Percentiles rank a stretch among this genome's conserved stretches.
phyloP scores from a whole-genome alignment of 495 filamentous ascomycete genomes.

The Bombardia bombarda region DNA sequence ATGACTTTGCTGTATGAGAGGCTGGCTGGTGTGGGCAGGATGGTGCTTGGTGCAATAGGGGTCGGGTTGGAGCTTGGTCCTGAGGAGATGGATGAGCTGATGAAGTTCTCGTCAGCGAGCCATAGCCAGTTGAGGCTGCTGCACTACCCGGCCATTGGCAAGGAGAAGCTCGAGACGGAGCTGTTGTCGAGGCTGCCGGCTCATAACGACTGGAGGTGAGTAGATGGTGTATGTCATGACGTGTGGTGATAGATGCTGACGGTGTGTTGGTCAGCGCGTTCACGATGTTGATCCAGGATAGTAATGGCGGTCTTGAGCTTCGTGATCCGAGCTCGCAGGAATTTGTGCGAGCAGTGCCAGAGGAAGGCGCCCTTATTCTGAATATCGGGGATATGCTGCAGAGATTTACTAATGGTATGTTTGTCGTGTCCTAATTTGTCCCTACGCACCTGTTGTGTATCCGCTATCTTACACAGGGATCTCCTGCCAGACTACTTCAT shows the following conservation, averaged over 20 bases:
- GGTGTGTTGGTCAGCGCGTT: too few relatives aligned
- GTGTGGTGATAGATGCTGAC: too few relatives aligned
- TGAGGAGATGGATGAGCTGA: slow-evolving; percentile 28
- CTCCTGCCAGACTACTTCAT: slow-evolving; percentile 32
- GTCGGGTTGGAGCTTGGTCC: slow-evolving; percentile 42
- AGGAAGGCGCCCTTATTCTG: slow-evolving; percentile 45
- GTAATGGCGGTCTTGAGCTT: slow-evolving; percentile 41
- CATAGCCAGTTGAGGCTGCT: slow-evolving; percentile 55
- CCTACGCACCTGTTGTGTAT: too few relatives aligned
- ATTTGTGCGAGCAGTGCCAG: slow-evolving; percentile 41
- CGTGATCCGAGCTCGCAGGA: slow-evolving; percentile 41
- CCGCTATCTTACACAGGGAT: too few relatives aligned
- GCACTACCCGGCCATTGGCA: slow-evolving; percentile 10
- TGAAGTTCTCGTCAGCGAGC: slow-evolving; percentile 29
- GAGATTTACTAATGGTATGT: slow-evolving; percentile 49
- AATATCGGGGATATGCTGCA: slow-evolving; percentile 53
- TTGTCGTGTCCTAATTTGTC: neutral
- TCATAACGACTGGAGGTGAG: slow-evolving; percentile 38
- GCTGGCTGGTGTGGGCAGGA: slow-evolving; percentile 33
- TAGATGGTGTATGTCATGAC: too few relatives aligned
- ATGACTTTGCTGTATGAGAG: slow-evolving; percentile 48
- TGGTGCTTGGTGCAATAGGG: slow-evolving; percentile 38
- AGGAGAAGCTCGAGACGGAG: slow-evolving; percentile 27
- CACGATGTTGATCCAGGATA: slow-evolving; percentile 43
- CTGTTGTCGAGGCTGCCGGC: slow-evolving; percentile 41